phyloP scores from a whole-genome alignment of 1,284 basidiomycete genomes.

The Cryptococcus floricola region DNA sequence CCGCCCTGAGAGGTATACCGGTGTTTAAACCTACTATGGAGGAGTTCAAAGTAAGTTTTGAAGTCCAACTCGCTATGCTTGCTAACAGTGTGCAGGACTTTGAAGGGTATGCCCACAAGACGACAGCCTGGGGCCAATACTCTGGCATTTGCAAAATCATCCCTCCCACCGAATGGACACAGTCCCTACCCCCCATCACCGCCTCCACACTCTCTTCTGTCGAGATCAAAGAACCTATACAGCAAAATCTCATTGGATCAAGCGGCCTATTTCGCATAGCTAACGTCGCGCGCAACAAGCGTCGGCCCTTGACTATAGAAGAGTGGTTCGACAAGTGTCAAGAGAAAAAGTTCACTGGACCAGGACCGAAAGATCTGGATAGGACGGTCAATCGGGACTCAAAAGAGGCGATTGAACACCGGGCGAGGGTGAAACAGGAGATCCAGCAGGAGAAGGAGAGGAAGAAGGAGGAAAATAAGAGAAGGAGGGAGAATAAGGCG shows the following conservation, averaged over 20 bases:
- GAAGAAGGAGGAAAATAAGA: conserved; percentile 41
- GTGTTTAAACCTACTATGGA: conserved; percentile 88
- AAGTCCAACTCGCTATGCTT: neutral
- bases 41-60: conserved; percentile 58
- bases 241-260: conserved; percentile 82
- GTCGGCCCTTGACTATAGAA: conserved; percentile 63
- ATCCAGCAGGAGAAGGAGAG: conserved; percentile 22
- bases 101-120: conserved; percentile 75
- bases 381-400: conserved; percentile 32
- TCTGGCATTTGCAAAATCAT: conserved; percentile 93
- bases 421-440: conserved; percentile 17
- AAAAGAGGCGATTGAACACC: conserved; percentile 32
- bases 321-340: conserved; percentile 82
- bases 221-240: conserved; percentile 76
- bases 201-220: conserved; percentile 63
- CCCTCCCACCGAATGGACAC: conserved; percentile 84
- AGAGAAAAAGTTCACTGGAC: conserved; percentile 30
- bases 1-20: conserved; percentile 82
- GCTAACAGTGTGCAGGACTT: conserved; percentile 58
- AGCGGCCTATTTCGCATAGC: conserved; percentile 83
- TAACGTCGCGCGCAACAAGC: conserved; percentile 82
- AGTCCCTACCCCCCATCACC: conserved; percentile 64
- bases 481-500: conserved; percentile 51
- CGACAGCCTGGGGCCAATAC: conserved; percentile 80
- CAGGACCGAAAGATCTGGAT: conserved; percentile 37